phyloP scores from a whole-genome alignment of 345 rosid genomes.

The Theobroma cacao region DNA sequence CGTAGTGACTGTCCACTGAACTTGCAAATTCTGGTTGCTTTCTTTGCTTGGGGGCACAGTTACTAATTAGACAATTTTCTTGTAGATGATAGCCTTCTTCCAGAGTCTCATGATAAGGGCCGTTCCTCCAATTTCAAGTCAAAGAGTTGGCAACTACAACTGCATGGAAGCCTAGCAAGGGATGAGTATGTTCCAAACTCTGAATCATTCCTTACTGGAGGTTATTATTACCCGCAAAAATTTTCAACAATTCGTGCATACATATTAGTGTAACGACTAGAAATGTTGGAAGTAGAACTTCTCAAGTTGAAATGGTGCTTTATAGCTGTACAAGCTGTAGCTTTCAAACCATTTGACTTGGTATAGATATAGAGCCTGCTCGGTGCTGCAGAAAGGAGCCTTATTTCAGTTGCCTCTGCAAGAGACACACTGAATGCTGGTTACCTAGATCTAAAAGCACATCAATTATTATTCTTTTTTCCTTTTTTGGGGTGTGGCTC shows the following conservation, averaged over 20 bases:
- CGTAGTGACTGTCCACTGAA: neutral
- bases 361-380: constrained; percentile 1
- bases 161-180: constrained; percentile 22
- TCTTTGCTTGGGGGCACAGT: neutral
- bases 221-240: neutral
- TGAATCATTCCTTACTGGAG: neutral
- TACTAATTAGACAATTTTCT: neutral
- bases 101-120: constrained; percentile 78
- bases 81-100: constrained; percentile 65
- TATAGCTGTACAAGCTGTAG: neutral
- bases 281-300: constrained; percentile 3
- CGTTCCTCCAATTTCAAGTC: constrained; percentile 46
- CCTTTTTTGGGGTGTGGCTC: neutral
- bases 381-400: neutral
- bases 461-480: neutral
- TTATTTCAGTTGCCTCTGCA: neutral
- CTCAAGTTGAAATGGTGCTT: neutral
- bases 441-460: neutral
- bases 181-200: neutral
- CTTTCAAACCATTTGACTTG: neutral
- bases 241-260: neutral
- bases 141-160: constrained; percentile 19
- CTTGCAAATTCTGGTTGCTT: neutral
- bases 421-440: neutral
- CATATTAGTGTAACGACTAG: neutral